These are phyloP conservation scores for Boletus mariae DNA, from an alignment of 1,284 basidiomycete species.

Conservation along the genomic window DNA sequence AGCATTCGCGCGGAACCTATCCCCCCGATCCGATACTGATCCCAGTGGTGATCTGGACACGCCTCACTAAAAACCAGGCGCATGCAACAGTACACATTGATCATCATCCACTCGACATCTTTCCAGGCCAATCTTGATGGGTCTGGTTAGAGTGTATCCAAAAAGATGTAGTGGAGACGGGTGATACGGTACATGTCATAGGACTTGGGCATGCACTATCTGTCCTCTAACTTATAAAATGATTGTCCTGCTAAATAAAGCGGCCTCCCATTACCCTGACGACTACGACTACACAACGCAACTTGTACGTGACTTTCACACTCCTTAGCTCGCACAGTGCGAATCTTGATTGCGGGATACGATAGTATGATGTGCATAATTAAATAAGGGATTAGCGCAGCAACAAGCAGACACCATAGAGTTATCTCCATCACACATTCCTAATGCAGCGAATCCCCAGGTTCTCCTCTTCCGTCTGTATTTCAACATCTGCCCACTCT, in stretches of 20 bases:
- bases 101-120: neutral
- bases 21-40: constrained; percentile 69
- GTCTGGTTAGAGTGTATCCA: neutral
- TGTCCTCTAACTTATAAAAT: neutral
- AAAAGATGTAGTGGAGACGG: neutral
- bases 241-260: neutral
- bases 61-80: neutral
- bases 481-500: no score
- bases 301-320: neutral
- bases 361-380: no score
- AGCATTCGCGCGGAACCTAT: constrained; percentile 87
- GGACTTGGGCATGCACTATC: neutral
- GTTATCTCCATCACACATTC: no score
- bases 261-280: no score
- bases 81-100: neutral
- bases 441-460: no score
- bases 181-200: neutral
- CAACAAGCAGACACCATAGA: no score
- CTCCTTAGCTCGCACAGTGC: neutral
- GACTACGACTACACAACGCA: no score
- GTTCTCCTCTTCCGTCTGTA: no score
- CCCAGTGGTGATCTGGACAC: neutral
- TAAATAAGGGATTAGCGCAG: no score
- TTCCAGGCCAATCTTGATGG: neutral
- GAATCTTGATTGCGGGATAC: neutral